Evolutionary conservation across 208 protist genomes (phyloP), one percentile per base, ranked within the genome.

Genomic region (Leishmania amazonensis): DNA sequence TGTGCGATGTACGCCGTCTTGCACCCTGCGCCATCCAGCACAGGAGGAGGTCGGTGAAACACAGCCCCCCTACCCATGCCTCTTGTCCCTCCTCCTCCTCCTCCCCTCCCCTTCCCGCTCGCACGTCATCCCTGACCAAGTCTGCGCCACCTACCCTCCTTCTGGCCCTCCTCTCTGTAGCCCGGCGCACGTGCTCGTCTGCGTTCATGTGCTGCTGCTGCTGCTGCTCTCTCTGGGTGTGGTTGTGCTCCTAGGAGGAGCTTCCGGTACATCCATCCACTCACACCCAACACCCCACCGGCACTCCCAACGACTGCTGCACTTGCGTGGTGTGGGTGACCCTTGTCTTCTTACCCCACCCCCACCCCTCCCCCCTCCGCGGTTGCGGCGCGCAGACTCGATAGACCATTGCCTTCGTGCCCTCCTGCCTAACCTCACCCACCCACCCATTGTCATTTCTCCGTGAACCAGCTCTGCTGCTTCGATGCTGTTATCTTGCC

Each of bases 151-250:
- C 28, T 28, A 24, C 9, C 40, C 5, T 71, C 21, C 53, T 42
- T 6, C 42, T 74, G 9, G 17, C 54, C n/a, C 49, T 78, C 58
- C 15, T 68, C 40, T 47, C 38, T 9, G 57, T 62, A 62, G 24
- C 6, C 13, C 24, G 24, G 24, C 24, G 24, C 0, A 7, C 24
- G 28, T 24, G 7, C 24, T 78, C 64, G 17, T 42, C 38, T 7
- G 31, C 17, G 31, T 42, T 42, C 17, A 42, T 70, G 13, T 15
- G 19, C 64, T 24, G 57, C 45, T 74, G 31, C 31, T 35, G 31
- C 31, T 35, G 31, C 31, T 35, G 31, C 45, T 72, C 57, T 73
- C 72, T 49, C 60, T 73, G 60, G 38, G 49, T 78, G n/a, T 73
- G 15, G 15, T 21, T 21, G 51, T 54, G 51, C 51, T 54, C 17